Base-by-base conservation (phyloP, 108 stramenopile species). In the Seminavis robusta region DNA sequence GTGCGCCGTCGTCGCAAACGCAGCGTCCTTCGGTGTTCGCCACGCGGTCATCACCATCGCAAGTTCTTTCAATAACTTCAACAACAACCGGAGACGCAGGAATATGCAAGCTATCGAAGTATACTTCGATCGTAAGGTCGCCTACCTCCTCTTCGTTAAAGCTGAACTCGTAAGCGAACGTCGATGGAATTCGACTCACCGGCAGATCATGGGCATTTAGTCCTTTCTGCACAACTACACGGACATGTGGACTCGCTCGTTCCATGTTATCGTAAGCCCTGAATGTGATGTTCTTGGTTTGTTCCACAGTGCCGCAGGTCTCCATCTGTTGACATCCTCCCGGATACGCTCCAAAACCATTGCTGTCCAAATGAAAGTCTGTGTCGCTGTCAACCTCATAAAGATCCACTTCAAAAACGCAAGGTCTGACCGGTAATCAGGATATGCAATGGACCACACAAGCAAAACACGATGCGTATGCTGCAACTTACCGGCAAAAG, bases 221-320 rank as follows among this genome's bases (percentile, higher is more conserved):
- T 25, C 51, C 61, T 13, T 24, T 20, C 31, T 57, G 36, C 4
- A 25, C n/a, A 7, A 40, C 25, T 4, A 44, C 47, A 0, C 13
- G 3, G 10, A 65, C 17, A 3, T 54, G 15, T 21, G 43, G 21
- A 25, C 26, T 30, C 4, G 39, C 27, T 2, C 64, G 29, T 28
- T 37, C 25, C 34, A 26, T 10, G 41, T 65, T 65, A 56, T 65
- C 64, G 29, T 25, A 44, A 17, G 40, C 44, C 6, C 56, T 43
- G 5, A 65, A 37, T 1, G 30, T 23, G 30, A 57, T 33, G 19
- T 27, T 25, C 29, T 54, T 26, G 0, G 29, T 20, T 27, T 64
- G 63, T 37, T 64, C 41, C 16, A 55, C 29, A 19, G n/a, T n/a
- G n/a, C n/a, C n/a, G n/a, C n/a, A n/a, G n/a, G n/a, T n/a, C n/a